Conservation (phyloP, 495 filamentous ascomycete species). For the Mytilinidion resinicola region DNA sequence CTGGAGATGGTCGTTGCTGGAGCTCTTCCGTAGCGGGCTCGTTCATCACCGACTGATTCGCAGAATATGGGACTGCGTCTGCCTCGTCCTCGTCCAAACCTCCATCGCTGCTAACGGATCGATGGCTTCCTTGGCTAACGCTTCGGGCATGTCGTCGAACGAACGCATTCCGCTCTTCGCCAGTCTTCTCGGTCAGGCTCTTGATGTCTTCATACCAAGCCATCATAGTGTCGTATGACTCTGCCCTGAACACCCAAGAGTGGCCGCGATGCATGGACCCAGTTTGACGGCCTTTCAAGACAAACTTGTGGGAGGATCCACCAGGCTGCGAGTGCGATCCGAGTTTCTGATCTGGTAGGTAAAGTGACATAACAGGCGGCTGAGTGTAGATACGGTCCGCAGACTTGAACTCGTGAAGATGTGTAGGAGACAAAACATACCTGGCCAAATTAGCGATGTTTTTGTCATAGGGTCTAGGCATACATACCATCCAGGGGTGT, state of each 20-base stretch:
- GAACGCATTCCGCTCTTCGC: conserved; percentile 81
- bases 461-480: conserved; percentile 30
- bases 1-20: conserved; percentile 63
- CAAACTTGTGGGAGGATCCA: conserved; percentile 93
- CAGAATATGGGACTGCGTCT: conserved; percentile 46
- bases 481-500: conserved; percentile 88
- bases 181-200: conserved; percentile 75
- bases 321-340: conserved; percentile 82
- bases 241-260: conserved; percentile 95
- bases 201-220: conserved; percentile 94
- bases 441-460: conserved; percentile 39
- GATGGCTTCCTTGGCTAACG: conserved; percentile 60
- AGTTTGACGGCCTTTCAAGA: conserved; percentile 91
- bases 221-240: conserved; percentile 94
- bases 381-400: conserved; percentile 64
- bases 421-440: conserved; percentile 94
- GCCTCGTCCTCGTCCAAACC: conserved; percentile 85
- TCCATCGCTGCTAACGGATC: conserved; percentile 63
- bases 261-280: conserved; percentile 91
- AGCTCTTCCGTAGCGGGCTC: conserved; percentile 22
- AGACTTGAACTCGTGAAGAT: conserved; percentile 96
- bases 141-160: conserved; percentile 72
- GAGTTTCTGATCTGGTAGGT: conserved; percentile 88
- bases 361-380: conserved; percentile 89
- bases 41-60: conserved; percentile 33